Percentiles rank a stretch among this genome's conserved stretches.
These are phyloP conservation scores for Bolboschoenoplectus hybrid DNA, from an alignment of 202 grass and related monocot genomes.

Conservation along the genomic window DNA sequence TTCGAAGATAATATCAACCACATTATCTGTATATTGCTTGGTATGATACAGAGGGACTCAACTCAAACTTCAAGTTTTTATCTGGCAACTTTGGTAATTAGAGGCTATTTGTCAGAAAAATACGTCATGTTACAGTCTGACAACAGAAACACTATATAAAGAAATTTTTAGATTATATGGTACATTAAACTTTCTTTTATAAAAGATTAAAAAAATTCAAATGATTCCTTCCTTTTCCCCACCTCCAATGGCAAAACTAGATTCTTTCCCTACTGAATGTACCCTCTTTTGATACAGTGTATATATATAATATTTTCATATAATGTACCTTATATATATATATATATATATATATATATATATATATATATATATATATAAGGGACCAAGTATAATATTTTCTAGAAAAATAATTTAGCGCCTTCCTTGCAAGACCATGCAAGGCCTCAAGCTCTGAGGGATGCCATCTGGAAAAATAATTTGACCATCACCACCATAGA, in stretches of 20 bases:
- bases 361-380: no score
- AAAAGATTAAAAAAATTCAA: neutral
- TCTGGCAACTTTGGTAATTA: neutral
- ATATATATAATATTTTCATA: no score
- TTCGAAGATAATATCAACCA: no score
- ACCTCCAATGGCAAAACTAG: neutral
- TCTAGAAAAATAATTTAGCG: no score
- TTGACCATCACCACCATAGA: no score
- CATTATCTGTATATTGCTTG: neutral
- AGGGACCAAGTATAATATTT: no score
- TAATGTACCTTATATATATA: no score
- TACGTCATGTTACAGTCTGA: conserved; percentile 11
- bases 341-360: no score
- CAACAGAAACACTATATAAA: neutral
- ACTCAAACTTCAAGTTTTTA: neutral
- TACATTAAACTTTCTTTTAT: neutral
- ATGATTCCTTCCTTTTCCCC: neutral
- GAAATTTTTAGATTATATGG: neutral
- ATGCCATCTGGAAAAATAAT: no score
- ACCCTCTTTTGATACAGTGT: neutral
- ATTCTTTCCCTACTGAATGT: neutral
- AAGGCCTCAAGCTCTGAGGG: no score
- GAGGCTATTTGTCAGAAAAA: conserved; percentile 6
- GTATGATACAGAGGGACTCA: neutral
- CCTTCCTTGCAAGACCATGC: no score